Evolutionary conservation across 208 protist genomes (phyloP).

Genomic region (Wallacemonas sp.): DNA sequence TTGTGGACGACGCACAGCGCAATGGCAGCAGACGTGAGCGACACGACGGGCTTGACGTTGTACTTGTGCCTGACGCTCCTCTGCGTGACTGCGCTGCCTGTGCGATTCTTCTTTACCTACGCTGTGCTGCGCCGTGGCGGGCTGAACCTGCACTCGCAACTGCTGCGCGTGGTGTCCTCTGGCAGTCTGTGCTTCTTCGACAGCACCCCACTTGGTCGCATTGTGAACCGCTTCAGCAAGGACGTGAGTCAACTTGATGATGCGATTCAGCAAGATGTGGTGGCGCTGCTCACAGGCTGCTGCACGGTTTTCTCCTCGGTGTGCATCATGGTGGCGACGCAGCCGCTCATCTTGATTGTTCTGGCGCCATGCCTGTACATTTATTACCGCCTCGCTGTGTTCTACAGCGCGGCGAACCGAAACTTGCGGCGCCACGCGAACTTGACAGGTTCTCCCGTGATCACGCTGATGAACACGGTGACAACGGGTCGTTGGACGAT

Average conservation of each 20-base stretch:
- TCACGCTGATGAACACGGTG: conserved; percentile 91
- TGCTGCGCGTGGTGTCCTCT: conserved; percentile 38
- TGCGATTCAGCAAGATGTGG: conserved; percentile 34
- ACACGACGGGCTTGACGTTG: conserved; percentile 21
- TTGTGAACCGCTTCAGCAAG: conserved; percentile 94
- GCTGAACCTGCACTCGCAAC: too few relatives aligned
- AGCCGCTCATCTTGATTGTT: conserved; percentile 38
- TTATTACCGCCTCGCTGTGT: conserved; percentile 83
- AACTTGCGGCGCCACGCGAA: conserved; percentile 90
- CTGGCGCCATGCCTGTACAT: conserved; percentile 39
- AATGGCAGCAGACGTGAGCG: not conserved
- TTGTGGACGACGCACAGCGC: conserved; percentile 50
- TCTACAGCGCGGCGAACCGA: conserved; percentile 77
- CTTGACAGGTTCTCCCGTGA: conserved; percentile 90
- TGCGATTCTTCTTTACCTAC: too few relatives aligned
- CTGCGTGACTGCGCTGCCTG: too few relatives aligned
- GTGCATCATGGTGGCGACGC: conserved; percentile 41
- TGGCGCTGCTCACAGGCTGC: conserved; percentile 41
- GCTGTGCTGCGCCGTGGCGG: too few relatives aligned
- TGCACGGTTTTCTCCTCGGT: conserved; percentile 41
- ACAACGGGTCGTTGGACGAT: conserved; percentile 87
- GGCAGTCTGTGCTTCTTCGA: conserved; percentile 92
- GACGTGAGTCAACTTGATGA: conserved; percentile 86
- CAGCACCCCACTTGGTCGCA: conserved; percentile 86
- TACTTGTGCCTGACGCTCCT: conserved; percentile 28